Base-by-base conservation (phyloP, 108 stramenopile species). In the Cylindrotheca closterium region DNA sequence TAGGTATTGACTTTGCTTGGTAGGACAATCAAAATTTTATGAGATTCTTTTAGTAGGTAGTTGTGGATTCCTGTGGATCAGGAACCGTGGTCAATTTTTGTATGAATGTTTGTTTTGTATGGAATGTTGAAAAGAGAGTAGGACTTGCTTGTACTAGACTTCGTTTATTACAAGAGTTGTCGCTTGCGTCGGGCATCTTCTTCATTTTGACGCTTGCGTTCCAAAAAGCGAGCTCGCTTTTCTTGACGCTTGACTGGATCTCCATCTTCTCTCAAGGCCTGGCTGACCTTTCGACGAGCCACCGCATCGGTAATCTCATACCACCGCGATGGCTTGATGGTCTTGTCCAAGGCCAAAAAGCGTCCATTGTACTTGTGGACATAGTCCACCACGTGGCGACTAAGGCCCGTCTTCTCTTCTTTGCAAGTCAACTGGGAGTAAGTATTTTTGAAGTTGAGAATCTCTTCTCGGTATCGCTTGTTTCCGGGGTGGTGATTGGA, bases 181-280 rank as follows among this genome's bases (percentile, higher is more conserved):
- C n/a, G n/a, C n/a, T n/a, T n/a, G n/a, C n/a, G n/a, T n/a, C n/a
- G n/a, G n/a, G n/a, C n/a, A n/a, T n/a, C n/a, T n/a, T n/a, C n/a
- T n/a, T n/a, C n/a, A n/a, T n/a, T n/a, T n/a, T n/a, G n/a, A n/a
- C n/a, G n/a, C 37, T 42, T 42, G 37, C 37, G 37, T 10, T 26
- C 66, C 1, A 74, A 23, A 32, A 57, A 74, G 30, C 73, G 73
- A 18, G 57, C 56, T 19, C 73, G 73, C 45, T 74, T 74, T 24
- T 57, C 73, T 23, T 52, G 64, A n/a, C 79, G 73, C 37, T 75
- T 74, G 19, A 70, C 79, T 46, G 79, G 79, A 48, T 74, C 73
- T n/a, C 64, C 65, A 49, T 77, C 62, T 50, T 81, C 79, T 25
- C 79, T 61, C 51, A 81, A 67, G 2, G 79, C 75, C 66, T 81